Conservation (phyloP, 441 rosid species). For the Lepidium campestre region DNA sequence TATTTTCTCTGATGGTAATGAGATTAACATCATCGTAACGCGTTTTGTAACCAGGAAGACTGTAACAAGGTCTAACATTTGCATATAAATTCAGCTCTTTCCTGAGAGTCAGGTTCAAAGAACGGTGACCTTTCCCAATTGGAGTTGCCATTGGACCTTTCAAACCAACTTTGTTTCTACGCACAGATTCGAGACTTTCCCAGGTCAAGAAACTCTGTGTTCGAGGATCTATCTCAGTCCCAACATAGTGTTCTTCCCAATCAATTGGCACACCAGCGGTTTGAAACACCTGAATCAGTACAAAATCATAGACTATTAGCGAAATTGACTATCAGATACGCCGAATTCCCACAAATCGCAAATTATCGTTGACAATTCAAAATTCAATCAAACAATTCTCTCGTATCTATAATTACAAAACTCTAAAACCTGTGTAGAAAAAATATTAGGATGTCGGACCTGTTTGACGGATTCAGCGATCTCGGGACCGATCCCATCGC, state of each 20-base stretch:
- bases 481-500: slow-evolving; percentile 98
- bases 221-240: slow-evolving; percentile 80
- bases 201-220: slow-evolving; percentile 93
- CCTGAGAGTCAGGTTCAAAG: slow-evolving; percentile 90
- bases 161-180: slow-evolving; percentile 69
- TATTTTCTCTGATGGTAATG: slow-evolving; percentile 93
- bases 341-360: not conserved
- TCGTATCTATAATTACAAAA: not conserved
- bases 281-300: slow-evolving; percentile 52
- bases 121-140: slow-evolving; percentile 97
- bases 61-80: slow-evolving; percentile 95
- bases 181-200: slow-evolving; percentile 96
- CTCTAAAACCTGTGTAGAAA: not conserved
- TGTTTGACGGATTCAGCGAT: slow-evolving; percentile 92
- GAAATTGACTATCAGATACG: not conserved
- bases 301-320: not conserved
- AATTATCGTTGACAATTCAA: not conserved
- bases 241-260: slow-evolving; percentile 96
- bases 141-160: slow-evolving; percentile 99
- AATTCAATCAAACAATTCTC: not conserved
- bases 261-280: slow-evolving; percentile 84
- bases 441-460: slow-evolving; percentile 28
- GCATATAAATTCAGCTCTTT: slow-evolving; percentile 94
- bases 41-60: slow-evolving; percentile 94
- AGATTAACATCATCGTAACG: slow-evolving; percentile 90